Evolutionary conservation across 257 asterid genomes (phyloP).

Genomic region (Primulina tabacum): DNA sequence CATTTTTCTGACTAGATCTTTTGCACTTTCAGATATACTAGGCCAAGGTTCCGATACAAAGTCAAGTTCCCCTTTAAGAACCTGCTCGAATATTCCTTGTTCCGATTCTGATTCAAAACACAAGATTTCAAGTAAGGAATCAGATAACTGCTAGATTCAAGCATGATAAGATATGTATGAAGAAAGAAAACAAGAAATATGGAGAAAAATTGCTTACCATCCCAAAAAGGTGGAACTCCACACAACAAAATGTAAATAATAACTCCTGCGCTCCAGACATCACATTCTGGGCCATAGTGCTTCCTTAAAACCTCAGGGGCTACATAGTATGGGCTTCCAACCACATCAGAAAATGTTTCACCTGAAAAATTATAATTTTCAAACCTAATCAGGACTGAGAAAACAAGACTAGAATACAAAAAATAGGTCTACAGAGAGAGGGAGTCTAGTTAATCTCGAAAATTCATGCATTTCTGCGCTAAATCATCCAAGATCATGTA

Average conservation of each 20-base stretch:
- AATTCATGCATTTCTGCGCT: background rate
- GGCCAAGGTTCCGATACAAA: slow-evolving; percentile 78
- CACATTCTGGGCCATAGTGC: slow-evolving; percentile 62
- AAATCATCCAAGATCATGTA: background rate
- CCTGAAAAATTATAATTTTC: slow-evolving; percentile 35
- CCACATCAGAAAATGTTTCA: slow-evolving; percentile 52
- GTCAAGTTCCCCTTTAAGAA: slow-evolving; percentile 61
- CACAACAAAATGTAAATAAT: slow-evolving; percentile 59
- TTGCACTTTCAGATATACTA: slow-evolving; percentile 62
- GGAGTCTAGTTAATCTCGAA: background rate
- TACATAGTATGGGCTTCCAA: slow-evolving; percentile 73
- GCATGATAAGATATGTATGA: background rate
- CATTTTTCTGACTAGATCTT: slow-evolving; percentile 67
- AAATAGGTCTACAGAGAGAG: background rate
- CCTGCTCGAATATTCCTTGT: slow-evolving; percentile 63
- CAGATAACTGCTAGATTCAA: slow-evolving; percentile 6
- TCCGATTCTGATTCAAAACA: slow-evolving; percentile 49
- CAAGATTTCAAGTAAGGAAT: slow-evolving; percentile 18
- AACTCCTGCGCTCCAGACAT: slow-evolving; percentile 82
- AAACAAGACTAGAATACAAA: background rate
- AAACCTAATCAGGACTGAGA: slow-evolving; percentile 15
- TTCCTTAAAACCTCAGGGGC: slow-evolving; percentile 73
- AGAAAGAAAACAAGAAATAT: slow-evolving; percentile 8
- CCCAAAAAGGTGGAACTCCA: slow-evolving; percentile 85
- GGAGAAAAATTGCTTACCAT: slow-evolving; percentile 37